phyloP scores from a whole-genome alignment of 441 rosid genomes.

The Corymbia calophylla region DNA sequence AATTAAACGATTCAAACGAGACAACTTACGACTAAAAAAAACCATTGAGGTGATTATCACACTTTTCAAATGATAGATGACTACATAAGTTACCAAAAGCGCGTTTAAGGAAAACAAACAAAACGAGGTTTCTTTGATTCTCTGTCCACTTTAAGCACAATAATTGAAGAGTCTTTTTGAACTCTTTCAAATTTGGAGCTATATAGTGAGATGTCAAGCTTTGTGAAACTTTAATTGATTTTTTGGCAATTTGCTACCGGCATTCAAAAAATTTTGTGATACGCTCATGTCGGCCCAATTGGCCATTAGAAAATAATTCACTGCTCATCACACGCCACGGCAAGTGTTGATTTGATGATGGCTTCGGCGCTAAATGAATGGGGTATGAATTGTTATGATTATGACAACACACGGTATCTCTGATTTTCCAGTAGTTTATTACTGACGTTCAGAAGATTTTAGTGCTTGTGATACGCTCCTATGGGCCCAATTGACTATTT shows the following conservation, averaged over 20 bases:
- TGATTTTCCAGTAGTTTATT: too few relatives aligned
- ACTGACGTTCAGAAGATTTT: too few relatives aligned
- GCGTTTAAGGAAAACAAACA: too few relatives aligned
- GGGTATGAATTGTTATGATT: accelerated
- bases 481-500: too few relatives aligned
- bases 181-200: neutral
- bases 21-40: neutral
- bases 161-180: neutral
- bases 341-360: neutral
- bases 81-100: too few relatives aligned
- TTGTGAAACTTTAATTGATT: neutral
- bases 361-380: neutral
- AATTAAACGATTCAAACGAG: neutral
- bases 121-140: neutral
- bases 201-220: neutral
- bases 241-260: too few relatives aligned
- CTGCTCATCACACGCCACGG: neutral
- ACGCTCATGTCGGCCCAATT: neutral
- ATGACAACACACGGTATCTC: neutral
- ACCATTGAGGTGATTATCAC: neutral
- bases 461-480: too few relatives aligned
- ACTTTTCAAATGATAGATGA: too few relatives aligned
- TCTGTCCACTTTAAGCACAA: neutral
- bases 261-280: neutral
- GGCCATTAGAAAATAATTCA: neutral